phyloP scores from a whole-genome alignment of 2,329 filamentous ascomycete species.

The Xylariaceae sp. region DNA sequence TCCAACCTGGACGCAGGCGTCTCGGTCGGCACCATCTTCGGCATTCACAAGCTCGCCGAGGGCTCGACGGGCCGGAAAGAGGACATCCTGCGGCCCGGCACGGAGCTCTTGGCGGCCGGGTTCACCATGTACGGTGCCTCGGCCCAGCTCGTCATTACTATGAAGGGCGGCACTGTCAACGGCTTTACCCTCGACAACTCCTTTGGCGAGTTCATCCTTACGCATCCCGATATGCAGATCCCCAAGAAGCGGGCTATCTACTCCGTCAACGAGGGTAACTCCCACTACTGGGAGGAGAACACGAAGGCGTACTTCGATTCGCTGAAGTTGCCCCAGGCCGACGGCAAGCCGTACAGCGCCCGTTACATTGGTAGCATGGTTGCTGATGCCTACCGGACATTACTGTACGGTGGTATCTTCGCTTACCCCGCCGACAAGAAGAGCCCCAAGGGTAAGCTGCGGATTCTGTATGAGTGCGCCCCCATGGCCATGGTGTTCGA shows the following conservation, averaged over 20 bases:
- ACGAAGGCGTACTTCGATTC: conserved; percentile 85
- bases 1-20: conserved; percentile 98
- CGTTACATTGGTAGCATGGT: conserved; percentile 98
- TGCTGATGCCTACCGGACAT: conserved; percentile 91
- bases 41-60: conserved; percentile 82
- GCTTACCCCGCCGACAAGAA: conserved; percentile 98
- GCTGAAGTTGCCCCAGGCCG: conserved; percentile 70
- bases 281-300: conserved; percentile 86
- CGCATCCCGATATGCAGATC: conserved; percentile 89
- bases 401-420: conserved; percentile 94
- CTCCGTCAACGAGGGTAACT: conserved; percentile 98
- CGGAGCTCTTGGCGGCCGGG: conserved; percentile 86
- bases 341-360: conserved; percentile 85
- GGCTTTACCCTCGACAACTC: conserved; percentile 97
- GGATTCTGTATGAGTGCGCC: conserved; percentile 96
- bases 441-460: conserved; percentile 95
- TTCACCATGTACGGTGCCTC: conserved; percentile 99
- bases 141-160: conserved; percentile 92
- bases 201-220: conserved; percentile 97
- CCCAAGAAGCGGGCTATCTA: conserved; percentile 81
- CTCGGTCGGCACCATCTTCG: conserved; percentile 96
- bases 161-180: conserved; percentile 87
- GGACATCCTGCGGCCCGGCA: conserved; percentile 83
- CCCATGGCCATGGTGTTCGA: conserved; percentile 99
- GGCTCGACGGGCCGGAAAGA: conserved; percentile 69